Evolutionary conservation across 106 monocot species (phyloP), one percentile per base, ranked within the genome.

Genomic region (Dendrobium officinale): DNA sequence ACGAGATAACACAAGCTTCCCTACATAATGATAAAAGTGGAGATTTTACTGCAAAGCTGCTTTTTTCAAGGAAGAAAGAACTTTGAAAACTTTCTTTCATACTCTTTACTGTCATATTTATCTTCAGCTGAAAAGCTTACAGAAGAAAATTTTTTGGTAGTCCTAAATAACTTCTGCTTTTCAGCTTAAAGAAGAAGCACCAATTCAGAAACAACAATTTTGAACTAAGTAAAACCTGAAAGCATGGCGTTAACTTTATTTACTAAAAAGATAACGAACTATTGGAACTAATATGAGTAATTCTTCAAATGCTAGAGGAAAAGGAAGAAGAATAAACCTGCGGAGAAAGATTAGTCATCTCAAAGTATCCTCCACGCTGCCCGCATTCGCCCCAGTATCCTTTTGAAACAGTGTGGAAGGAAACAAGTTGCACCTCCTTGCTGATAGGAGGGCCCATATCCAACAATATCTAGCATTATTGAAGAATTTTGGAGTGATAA

Each of bases 351-450:
- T 99, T 99, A 64, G 91, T 99, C 99, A 99, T 99, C 84, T 99
- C 99, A 81, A 99, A 99, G 74, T 93, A 99, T 56, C 91, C 95
- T 75, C 99, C 99, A 90, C 99, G 98, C 79, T 99, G 98, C 40
- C 98, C 98, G 81, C 98, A 99, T 85, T 99, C 98, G 47, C 99
- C 99, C 95, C 93, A 99, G 37, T 93, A 95, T 77, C 99, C 99
- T 87, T 99, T 99, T 41, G 99, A 99, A 61, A 99, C 99, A 41
- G 99, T 99, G 83, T 99, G 99, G 83, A 99, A 99, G 75, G 99
- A 99, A 9, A 99, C 86, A 72, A 99, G 91, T 78, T 99, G 99
- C 40, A 99, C 91, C 83, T 85, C 95, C 80, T 82, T 99, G 87
- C 95, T 91, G 5, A 88, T 66, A 44, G 99, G 99, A 45, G 80